A percentile compares a stretch with the other conserved stretches of the same genome.
phyloP scores from a whole-genome alignment of 2,329 filamentous ascomycete species.

The Amesomyces nigricolor region DNA sequence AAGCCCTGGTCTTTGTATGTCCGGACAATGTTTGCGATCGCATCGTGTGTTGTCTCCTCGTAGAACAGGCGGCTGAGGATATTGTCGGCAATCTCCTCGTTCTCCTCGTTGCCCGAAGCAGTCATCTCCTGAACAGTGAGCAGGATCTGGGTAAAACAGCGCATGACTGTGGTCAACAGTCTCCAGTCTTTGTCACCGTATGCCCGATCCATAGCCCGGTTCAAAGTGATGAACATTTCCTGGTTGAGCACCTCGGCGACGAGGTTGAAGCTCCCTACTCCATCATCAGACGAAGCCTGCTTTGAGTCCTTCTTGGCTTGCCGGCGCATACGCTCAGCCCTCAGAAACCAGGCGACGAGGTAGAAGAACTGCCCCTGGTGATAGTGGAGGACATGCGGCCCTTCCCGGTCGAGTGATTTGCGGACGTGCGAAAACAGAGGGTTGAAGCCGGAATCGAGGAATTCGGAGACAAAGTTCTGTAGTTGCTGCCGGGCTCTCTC shows the following conservation, averaged over 20 bases:
- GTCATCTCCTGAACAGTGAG: conserved; percentile 91
- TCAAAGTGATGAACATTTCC: conserved; percentile 87
- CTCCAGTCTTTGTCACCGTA: conserved; percentile 82
- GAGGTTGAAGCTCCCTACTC: conserved; percentile 73
- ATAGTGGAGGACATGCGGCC: conserved; percentile 69
- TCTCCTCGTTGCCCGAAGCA: conserved; percentile 77
- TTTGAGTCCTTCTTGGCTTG: conserved; percentile 50
- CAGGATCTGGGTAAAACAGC: conserved; percentile 90
- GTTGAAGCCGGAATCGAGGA: conserved; percentile 93
- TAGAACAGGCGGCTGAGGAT: conserved; percentile 97
- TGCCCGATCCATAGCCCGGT: conserved; percentile 71
- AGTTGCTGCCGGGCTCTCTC: conserved; percentile 69
- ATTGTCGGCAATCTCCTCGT: conserved; percentile 96
- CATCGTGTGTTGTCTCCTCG: conserved; percentile 89
- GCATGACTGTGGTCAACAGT: conserved; percentile 80
- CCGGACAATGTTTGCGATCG: conserved; percentile 70
- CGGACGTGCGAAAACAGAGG: conserved; percentile 79
- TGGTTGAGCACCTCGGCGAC: conserved; percentile 89
- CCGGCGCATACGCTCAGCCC: conserved; percentile 72
- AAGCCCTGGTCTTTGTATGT: conserved; percentile 94
- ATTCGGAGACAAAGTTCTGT: conserved; percentile 80
- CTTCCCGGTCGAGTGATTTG: conserved; percentile 85
- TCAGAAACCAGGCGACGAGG: conserved; percentile 84
- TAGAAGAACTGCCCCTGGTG: conserved; percentile 89
- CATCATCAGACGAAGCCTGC: conserved; percentile 38